Evolutionary conservation across 2,329 filamentous ascomycete species (phyloP).

Genomic region (Paradendryphiella salina): DNA sequence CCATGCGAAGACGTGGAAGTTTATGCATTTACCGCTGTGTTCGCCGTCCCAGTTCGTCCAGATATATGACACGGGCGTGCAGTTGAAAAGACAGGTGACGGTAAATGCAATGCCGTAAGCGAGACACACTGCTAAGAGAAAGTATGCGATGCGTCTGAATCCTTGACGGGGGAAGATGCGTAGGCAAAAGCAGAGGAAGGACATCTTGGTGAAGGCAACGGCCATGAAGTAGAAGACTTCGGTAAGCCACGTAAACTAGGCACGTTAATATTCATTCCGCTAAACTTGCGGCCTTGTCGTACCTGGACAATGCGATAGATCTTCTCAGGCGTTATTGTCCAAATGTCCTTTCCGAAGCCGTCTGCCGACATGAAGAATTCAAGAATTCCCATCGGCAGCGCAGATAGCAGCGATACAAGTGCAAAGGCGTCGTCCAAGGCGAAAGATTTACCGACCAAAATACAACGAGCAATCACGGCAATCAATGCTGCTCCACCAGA

Average conservation of each 20-base stretch:
- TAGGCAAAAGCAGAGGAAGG: slow-evolving; percentile 32
- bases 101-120: slow-evolving; percentile 26
- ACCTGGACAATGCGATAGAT: slow-evolving; percentile 8
- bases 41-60: slow-evolving; percentile 30
- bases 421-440: slow-evolving; percentile 19
- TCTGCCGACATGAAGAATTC: slow-evolving; percentile 12
- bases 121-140: slow-evolving; percentile 7
- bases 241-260: slow-evolving; percentile 19
- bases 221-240: slow-evolving; percentile 37
- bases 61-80: slow-evolving; percentile 19
- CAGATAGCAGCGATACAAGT: slow-evolving; percentile 9
- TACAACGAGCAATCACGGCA: slow-evolving; percentile 35
- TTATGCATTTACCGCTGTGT: slow-evolving; percentile 31
- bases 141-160: slow-evolving; percentile 21
- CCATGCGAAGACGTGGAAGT: slow-evolving; percentile 20
- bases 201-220: slow-evolving; percentile 25
- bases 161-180: slow-evolving; percentile 32
- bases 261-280: background rate
- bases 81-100: slow-evolving; percentile 26
- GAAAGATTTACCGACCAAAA: slow-evolving; percentile 6
- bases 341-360: slow-evolving; percentile 57
- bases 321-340: slow-evolving; percentile 49
- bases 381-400: slow-evolving; percentile 18
- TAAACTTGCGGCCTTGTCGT: background rate
- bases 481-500: slow-evolving; percentile 27